Base-by-base conservation (phyloP, 345 rosid genomes). In the Laguncularia racemosa region DNA sequence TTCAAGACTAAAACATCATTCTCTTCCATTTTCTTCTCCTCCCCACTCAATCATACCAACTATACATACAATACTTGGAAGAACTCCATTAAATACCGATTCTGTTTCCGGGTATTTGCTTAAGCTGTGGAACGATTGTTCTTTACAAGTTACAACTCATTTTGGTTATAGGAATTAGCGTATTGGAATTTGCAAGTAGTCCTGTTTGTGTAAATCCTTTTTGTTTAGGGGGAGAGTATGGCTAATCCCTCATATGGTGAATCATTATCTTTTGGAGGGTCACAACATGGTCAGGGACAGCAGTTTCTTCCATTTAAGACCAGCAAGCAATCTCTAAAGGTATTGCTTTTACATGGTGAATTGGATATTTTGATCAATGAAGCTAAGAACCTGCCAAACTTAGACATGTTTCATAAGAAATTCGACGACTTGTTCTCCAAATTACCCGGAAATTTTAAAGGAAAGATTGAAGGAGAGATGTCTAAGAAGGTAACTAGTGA, bases 341-440 rank as follows among this genome's bases (percentile, higher is more conserved):
- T 76, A 11, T 54, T 76, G 26, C 79, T 81, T 44, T 71, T 91
- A 57, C 98, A 91, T 73, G 98, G 98, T 15, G 83, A 79, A 66
- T 65, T 91, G 57, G 96, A 88, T 59, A 81, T 91, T 63, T 84
- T 84, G 88, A 85, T 91, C 62, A 82, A 78, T 70, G 84, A 81
- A 58, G 98, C 96, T 64, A 81, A 80, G 45, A 81, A 83, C 70
- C 89, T 92, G 26, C 98, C 98, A 6, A 92, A 92, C 71, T 73
- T 88, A 87, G 98, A 92, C 66, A 71, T 78, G 63, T 78, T 91
- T 58, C 98, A 88, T 60, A 81, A 77, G 65, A 78, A 60, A 52
- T 59, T 91, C 5, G 88, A 81, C 16, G 96, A 83, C 51, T 44
- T 86, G 75, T 67, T 88, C 9, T 85, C 84, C 16, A 75, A 62